Conservation (phyloP, 345 rosid genomes). For the Ceriops decandra region DNA sequence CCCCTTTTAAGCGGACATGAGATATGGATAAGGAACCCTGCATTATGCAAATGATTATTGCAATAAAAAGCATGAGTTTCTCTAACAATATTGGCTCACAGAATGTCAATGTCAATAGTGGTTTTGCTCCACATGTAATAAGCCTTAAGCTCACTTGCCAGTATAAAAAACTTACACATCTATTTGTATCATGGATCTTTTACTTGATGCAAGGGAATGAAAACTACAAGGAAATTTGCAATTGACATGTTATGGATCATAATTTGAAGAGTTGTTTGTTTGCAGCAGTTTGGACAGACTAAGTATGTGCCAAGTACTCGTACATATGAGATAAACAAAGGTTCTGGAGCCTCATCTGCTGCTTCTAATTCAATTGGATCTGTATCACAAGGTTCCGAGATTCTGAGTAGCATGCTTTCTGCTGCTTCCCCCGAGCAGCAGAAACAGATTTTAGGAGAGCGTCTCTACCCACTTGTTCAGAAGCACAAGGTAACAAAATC, state of each 20-base stretch:
- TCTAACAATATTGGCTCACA: not conserved
- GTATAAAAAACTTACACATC: too few species aligned
- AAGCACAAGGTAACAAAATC: conserved; percentile 46
- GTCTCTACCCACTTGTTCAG: conserved; percentile 59
- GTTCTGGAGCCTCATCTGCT: conserved; percentile 23
- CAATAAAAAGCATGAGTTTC: not conserved
- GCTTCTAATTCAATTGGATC: conserved; percentile 31
- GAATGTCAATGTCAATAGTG: not conserved
- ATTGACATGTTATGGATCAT: not conserved
- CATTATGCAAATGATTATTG: not conserved
- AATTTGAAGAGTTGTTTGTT: not conserved
- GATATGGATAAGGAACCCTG: not conserved
- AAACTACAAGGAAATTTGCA: too few species aligned
- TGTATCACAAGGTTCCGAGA: conserved; percentile 35
- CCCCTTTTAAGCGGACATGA: not conserved
- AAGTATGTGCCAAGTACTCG: conserved; percentile 41
- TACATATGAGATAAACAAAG: conserved; percentile 38
- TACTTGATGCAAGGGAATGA: too few species aligned
- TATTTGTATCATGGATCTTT: too few species aligned
- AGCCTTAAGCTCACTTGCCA: too few species aligned
- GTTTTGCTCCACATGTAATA: not conserved
- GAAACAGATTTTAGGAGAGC: conserved; percentile 62
- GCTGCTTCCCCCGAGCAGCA: conserved; percentile 53
- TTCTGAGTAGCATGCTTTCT: conserved; percentile 55
- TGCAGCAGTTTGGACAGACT: conserved; percentile 38